Evolutionary conservation across 192 early-diverging fungal species (phyloP).

Genomic region (Endogone sp.): DNA sequence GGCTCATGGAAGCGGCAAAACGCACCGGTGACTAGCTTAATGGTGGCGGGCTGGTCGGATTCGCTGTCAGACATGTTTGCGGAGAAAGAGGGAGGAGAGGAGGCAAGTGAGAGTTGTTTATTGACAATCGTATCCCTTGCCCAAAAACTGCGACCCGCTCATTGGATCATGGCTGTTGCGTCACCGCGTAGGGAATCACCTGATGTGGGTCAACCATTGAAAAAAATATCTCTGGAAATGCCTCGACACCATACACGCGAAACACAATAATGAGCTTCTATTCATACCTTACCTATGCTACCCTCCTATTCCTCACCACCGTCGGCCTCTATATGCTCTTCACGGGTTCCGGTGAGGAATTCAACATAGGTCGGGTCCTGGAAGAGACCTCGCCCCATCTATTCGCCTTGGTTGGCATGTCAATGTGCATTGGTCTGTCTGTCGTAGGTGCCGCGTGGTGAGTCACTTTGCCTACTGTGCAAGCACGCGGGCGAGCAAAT

Average conservation of each 20-base stretch:
- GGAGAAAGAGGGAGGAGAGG: neutral
- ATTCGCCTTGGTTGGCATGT: conserved; percentile 85
- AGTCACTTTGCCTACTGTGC: conserved; percentile 3
- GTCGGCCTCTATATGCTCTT: conserved; percentile 83
- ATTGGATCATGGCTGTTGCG: neutral
- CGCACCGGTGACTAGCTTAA: neutral
- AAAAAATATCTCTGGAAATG: no score
- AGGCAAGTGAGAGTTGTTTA: neutral
- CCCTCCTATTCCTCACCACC: conserved; percentile 33
- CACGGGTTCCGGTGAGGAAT: conserved; percentile 83
- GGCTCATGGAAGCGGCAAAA: neutral
- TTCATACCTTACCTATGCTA: conserved; percentile 16
- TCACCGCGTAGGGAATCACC: neutral
- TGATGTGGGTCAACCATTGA: no score
- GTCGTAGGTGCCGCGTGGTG: conserved; percentile 95
- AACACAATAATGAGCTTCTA: conserved; percentile 15
- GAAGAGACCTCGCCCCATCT: conserved; percentile 76
- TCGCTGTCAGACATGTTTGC: neutral
- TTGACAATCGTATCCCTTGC: neutral
- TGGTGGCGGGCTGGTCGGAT: neutral
- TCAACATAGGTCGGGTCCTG: conserved; percentile 83
- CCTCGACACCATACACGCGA: no score
- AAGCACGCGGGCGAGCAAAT: neutral
- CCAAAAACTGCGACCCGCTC: neutral
- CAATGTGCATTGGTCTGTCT: conserved; percentile 80